These are phyloP conservation scores for Colletotrichum musae DNA, from an alignment of 2,329 filamentous ascomycete species.

Conservation along the genomic window DNA sequence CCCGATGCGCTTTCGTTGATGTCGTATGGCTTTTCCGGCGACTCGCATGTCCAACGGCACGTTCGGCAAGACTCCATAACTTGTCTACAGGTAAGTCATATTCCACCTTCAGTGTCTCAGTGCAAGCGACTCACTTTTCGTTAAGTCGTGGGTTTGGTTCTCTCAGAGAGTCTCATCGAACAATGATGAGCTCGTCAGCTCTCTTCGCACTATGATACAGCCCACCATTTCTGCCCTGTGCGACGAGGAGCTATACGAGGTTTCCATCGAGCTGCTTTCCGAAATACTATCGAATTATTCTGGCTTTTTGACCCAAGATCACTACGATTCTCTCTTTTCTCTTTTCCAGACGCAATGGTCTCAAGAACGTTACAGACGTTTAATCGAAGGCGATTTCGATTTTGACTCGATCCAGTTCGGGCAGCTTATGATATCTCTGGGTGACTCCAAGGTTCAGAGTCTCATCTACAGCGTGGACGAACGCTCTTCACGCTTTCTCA, in stretches of 20 bases:
- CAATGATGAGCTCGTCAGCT: constrained; percentile 69
- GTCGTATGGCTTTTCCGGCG: constrained; percentile 50
- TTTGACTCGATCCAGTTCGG: constrained; percentile 77
- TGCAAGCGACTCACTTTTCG: constrained; percentile 15
- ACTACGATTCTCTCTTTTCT: constrained; percentile 70
- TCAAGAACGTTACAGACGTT: constrained; percentile 65
- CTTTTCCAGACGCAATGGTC: constrained; percentile 75
- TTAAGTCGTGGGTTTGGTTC: constrained; percentile 81
- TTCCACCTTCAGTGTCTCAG: not conserved
- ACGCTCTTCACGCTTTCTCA: constrained; percentile 68
- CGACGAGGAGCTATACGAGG: constrained; percentile 70
- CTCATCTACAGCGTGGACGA: constrained; percentile 68
- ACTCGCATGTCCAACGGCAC: constrained; percentile 45
- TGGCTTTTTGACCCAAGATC: constrained; percentile 70
- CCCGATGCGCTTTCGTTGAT: constrained; percentile 59
- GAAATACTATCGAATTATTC: constrained; percentile 77
- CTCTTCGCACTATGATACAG: constrained; percentile 72
- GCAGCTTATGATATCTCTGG: constrained; percentile 77
- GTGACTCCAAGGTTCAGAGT: constrained; percentile 74
- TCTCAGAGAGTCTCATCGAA: constrained; percentile 75
- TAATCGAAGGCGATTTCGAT: constrained; percentile 73
- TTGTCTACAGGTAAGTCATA: constrained; percentile 70
- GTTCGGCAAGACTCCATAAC: constrained; percentile 70
- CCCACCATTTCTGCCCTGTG: constrained; percentile 73
- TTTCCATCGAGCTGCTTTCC: constrained; percentile 74